Base-by-base conservation (phyloP, 2,329 filamentous ascomycete genomes). In the Phialemoniopsis sp. region DNA sequence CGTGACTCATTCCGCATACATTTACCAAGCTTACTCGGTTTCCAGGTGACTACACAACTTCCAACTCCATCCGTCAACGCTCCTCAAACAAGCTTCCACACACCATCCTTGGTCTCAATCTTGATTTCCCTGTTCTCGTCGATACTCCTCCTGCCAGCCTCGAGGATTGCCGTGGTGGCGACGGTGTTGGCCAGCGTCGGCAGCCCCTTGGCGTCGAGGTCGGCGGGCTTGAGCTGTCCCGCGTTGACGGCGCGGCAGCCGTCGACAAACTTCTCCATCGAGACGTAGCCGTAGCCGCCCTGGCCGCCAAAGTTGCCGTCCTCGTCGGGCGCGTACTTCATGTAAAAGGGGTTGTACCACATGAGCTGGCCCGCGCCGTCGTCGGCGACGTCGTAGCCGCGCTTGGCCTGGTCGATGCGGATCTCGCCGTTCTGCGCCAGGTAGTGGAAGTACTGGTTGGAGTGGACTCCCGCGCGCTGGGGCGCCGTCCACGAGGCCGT, bases 401-500 rank as follows among this genome's bases (percentile, higher is more conserved):
- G 80, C 73, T 95, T 56, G 33, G 89, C 90, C 67, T 96, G 91
- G 68, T 96, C 88, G 54, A 95, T 79, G 44, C 87, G 80, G 53
- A 96, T 81, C 67, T 96, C 90, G 47, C 90, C 90, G 41, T 83
- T 79, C 44, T 79, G 77, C 4, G 80, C 90, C 68, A 96, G 84
- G 68, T 93, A 95, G 66, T 96, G 90, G 72, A 96, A 96, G 67
- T 95, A 93, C 68, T 96, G 90, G 62, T 95, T 95, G 2, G 85
- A 91, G 67, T 96, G 91, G n/a, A 96, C 89, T 36, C 91, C 90
- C 0, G 90, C 90, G 55, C 84, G 87, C 60, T 94, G 87, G 12
- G 91, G 90, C 7, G 91, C 91, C 2, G 90, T 95, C 90, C 90
- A 96, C 31, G 86, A 91, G 10, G 90, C 87, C 12, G 91, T 96